These are phyloP conservation scores for Exidia glandulosa DNA, from an alignment of 768 basidiomycete genomes.

Conservation along the genomic window DNA sequence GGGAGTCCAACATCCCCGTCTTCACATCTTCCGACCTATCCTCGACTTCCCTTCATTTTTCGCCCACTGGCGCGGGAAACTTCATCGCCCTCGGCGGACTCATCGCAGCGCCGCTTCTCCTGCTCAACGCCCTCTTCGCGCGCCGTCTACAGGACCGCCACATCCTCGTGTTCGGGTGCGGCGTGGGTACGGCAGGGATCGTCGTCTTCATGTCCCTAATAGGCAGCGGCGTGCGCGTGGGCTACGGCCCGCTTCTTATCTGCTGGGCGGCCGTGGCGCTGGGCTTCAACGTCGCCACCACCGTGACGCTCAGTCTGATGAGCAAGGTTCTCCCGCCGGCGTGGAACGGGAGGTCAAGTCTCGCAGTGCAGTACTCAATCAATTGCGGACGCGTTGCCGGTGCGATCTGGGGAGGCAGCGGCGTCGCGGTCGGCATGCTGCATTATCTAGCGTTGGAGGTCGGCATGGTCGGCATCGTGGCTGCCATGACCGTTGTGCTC, in stretches of 20 bases:
- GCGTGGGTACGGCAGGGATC: constrained; percentile 41
- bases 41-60: background rate
- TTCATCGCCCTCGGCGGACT: constrained; percentile 35
- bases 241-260: constrained; percentile 36
- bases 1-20: constrained; percentile 60
- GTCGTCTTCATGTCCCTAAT: constrained; percentile 40
- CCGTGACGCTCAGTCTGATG: constrained; percentile 52
- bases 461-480: constrained; percentile 47
- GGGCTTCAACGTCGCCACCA: constrained; percentile 62
- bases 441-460: constrained; percentile 51
- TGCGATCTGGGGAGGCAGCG: constrained; percentile 58
- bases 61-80: background rate
- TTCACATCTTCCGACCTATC: constrained; percentile 25
- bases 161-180: constrained; percentile 41
- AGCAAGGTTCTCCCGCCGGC: constrained; percentile 53
- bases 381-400: constrained; percentile 52
- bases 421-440: constrained; percentile 45
- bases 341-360: background rate
- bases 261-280: constrained; percentile 53
- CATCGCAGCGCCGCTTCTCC: constrained; percentile 53
- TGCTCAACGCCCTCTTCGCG: constrained; percentile 42
- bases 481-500: constrained; percentile 38
- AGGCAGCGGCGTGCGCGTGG: constrained; percentile 22
- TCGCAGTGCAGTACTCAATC: constrained; percentile 54
- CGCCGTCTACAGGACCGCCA: constrained; percentile 49